Evolutionary conservation across 768 basidiomycete species (phyloP).

Genomic region (Pisolithus tinctorius): DNA sequence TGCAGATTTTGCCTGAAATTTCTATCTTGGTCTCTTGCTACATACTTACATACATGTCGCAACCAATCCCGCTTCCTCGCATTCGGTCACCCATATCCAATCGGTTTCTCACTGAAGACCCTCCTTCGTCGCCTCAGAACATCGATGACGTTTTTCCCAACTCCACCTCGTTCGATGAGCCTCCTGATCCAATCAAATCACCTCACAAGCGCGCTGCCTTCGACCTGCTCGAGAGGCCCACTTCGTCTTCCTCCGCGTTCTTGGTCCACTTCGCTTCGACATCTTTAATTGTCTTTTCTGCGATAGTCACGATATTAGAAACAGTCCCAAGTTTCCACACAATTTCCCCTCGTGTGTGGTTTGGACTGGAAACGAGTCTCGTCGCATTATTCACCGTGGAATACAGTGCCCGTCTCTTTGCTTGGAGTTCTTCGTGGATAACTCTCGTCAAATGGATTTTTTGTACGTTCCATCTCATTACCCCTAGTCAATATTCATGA

Average conservation of each 20-base stretch:
- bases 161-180: conserved; percentile 28
- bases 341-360: conserved; percentile 67
- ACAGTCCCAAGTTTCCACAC: conserved; percentile 74
- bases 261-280: conserved; percentile 67
- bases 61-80: conserved; percentile 23
- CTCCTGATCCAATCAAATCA: conserved; percentile 22
- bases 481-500: neutral
- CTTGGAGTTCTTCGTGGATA: conserved; percentile 67
- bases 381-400: conserved; percentile 86
- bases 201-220: conserved; percentile 62
- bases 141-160: conserved; percentile 35
- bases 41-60: conserved; percentile 20
- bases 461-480: conserved; percentile 38
- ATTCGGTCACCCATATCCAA: conserved; percentile 21
- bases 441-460: conserved; percentile 57
- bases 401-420: conserved; percentile 63
- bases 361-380: conserved; percentile 79
- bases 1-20: no score
- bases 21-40: no score
- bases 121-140: conserved; percentile 23
- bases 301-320: conserved; percentile 70
- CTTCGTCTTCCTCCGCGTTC: conserved; percentile 71
- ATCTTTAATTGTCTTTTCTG: conserved; percentile 65
- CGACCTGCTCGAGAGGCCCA: conserved; percentile 73
- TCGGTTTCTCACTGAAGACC: conserved; percentile 41